Conservation (phyloP, 1,139 yeast genomes). For the Scheffersomyces cryptocercus region DNA sequence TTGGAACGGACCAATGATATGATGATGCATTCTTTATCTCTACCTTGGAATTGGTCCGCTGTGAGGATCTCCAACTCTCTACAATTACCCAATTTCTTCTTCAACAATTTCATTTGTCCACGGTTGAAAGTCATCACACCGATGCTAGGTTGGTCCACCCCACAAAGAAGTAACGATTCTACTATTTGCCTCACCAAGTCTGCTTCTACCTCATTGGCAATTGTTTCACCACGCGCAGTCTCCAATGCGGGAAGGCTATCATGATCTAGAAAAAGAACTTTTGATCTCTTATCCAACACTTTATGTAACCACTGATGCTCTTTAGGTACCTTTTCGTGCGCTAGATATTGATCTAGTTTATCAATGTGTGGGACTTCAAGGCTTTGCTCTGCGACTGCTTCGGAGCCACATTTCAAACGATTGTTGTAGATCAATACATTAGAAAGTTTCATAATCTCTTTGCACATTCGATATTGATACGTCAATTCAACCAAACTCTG, state of each 20-base stretch:
- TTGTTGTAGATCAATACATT: slow-evolving; percentile 79
- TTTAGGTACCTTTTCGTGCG: slow-evolving; percentile 10
- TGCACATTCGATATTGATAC: slow-evolving; percentile 90
- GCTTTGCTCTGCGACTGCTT: slow-evolving; percentile 57
- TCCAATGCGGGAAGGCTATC: slow-evolving; percentile 68
- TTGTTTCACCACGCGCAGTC: slow-evolving; percentile 57
- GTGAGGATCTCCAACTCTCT: slow-evolving; percentile 74
- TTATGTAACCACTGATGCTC: slow-evolving; percentile 32
- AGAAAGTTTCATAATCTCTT: slow-evolving; percentile 81
- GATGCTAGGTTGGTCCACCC: slow-evolving; percentile 58
- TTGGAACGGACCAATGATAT: slow-evolving; percentile 88
- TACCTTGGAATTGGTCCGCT: slow-evolving; percentile 95
- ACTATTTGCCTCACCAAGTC: slow-evolving; percentile 62
- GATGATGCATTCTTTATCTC: slow-evolving; percentile 89
- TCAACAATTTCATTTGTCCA: slow-evolving; percentile 68
- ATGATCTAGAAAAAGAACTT: slow-evolving; percentile 78
- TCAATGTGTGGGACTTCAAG: slow-evolving; percentile 47
- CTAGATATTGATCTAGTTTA: slow-evolving; percentile 2
- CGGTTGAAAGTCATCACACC: slow-evolving; percentile 91
- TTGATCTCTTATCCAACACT: slow-evolving; percentile 35
- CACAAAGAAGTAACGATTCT: slow-evolving; percentile 57
- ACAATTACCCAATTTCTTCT: slow-evolving; percentile 39
- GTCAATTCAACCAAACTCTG: slow-evolving; percentile 70
- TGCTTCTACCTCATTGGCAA: slow-evolving; percentile 75
- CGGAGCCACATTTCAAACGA: slow-evolving; percentile 72